Evolutionary conservation across 768 basidiomycete species (phyloP), one percentile per base, ranked within the genome.

Genomic region (Candolleomyces efflorescens): DNA sequence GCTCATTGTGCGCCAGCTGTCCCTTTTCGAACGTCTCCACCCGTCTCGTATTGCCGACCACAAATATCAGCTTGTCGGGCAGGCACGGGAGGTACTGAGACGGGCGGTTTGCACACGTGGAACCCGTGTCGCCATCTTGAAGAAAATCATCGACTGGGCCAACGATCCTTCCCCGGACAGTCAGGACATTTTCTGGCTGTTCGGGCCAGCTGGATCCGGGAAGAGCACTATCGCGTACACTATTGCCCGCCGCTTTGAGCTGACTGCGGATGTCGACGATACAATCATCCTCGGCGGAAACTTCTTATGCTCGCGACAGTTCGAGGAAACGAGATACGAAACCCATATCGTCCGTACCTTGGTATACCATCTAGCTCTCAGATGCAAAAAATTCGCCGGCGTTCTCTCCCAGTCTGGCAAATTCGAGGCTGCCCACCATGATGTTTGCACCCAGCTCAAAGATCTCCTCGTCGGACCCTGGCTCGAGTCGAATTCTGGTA

Each of bases 151-250:
- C 5, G n/a, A 55, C n/a, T 71, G 69, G 70, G 69, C 63, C 9
- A 59, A 64, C 5, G 50, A 66, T 32, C 50, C 48, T 18, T 63
- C 64, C 13, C n/a, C n/a, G n/a, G 58, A 53, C 5, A 59, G 61
- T 45, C 61, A 59, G 38, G 61, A 24, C 6, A 51, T 66, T 41
- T 66, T 49, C 50, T 64, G 65, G 65, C 58, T 65, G 9, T 55
- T 51, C 24, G 65, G 65, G 11, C 63, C 57, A 10, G 65, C 62
- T 49, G 63, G 63, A 10, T 61, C 65, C 3, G 55, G 64, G 48
- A 69, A 69, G 52, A 68, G 58, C n/a, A 69, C 65, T 26, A 64
- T 71, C 53, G 67, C 70, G 5, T 64, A 63, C 52, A 67, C 67
- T 0, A 61, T 68, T 6, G 61, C 65, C 17, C 46, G 50, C 20